A percentile compares a stretch with the other conserved stretches of the same genome.
These are phyloP conservation scores for Cordyceps cateniannulata DNA, from an alignment of 2,329 filamentous ascomycete genomes.

Conservation along the genomic window DNA sequence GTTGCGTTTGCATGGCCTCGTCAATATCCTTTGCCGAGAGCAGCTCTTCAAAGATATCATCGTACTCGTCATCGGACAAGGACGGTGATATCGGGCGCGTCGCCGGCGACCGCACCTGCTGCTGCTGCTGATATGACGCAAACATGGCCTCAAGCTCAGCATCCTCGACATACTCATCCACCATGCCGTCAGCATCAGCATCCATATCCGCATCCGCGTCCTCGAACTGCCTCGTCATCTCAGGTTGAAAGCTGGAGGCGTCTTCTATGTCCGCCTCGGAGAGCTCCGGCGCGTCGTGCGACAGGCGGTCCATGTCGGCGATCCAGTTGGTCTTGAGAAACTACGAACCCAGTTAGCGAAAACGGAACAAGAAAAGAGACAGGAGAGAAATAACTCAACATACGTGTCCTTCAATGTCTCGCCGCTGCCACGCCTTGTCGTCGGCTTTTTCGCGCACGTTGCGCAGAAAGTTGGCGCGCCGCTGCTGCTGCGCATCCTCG, in stretches of 20 bases:
- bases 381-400: conserved; percentile 5
- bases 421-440: conserved; percentile 51
- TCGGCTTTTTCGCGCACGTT: conserved; percentile 56
- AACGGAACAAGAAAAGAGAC: not conserved
- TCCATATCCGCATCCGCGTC: conserved; percentile 42
- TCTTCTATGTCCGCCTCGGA: conserved; percentile 48
- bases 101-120: conserved; percentile 12
- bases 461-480: conserved; percentile 63
- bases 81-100: conserved; percentile 28
- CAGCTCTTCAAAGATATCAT: conserved; percentile 49
- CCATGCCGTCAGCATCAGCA: conserved; percentile 48
- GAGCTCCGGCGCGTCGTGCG: conserved; percentile 31
- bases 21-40: conserved; percentile 18
- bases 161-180: conserved; percentile 45
- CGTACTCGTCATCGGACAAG: conserved; percentile 54
- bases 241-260: conserved; percentile 31
- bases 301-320: conserved; percentile 25
- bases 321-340: conserved; percentile 31
- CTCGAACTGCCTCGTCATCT: conserved; percentile 15
- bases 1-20: conserved; percentile 19
- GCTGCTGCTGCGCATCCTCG: conserved; percentile 56
- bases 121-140: conserved; percentile 35
- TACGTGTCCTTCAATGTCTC: conserved; percentile 55
- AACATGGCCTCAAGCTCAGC: conserved; percentile 53
- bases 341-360: conserved; percentile 17